Percentiles rank a stretch among this genome's conserved stretches.
Conservation (phyloP, 371 early-diverging fungal genomes). For the Rhizomucor miehei region DNA sequence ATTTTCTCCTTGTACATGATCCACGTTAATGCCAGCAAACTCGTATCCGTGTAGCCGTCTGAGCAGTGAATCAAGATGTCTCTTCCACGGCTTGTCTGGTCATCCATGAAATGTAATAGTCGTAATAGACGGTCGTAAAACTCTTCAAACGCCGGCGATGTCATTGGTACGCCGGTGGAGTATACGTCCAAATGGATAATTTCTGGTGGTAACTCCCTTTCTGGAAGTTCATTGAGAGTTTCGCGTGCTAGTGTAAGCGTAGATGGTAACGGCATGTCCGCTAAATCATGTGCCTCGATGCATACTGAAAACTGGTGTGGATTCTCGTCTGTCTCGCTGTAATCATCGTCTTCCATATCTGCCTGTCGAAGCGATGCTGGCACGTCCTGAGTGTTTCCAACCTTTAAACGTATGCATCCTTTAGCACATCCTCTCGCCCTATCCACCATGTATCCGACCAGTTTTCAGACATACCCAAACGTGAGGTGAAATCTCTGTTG, state of each 20-base stretch:
- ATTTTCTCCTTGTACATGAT: constrained; percentile 53
- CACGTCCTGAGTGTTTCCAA: constrained; percentile 60
- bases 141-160: constrained; percentile 19
- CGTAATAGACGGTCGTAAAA: constrained; percentile 22
- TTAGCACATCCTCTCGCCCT: too few relatives aligned
- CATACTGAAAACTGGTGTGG: constrained; percentile 58
- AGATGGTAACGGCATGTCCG: constrained; percentile 52
- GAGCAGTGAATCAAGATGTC: constrained; percentile 57
- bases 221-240: constrained; percentile 29
- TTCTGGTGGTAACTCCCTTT: constrained; percentile 30
- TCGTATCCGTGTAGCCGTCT: constrained; percentile 65
- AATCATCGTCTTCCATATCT: constrained; percentile 13
- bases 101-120: constrained; percentile 41
- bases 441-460: background rate
- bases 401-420: too few relatives aligned
- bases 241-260: constrained; percentile 40
- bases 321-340: constrained; percentile 21
- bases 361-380: constrained; percentile 26
- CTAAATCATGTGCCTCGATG: constrained; percentile 56
- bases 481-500: constrained; percentile 48
- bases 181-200: constrained; percentile 55
- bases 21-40: constrained; percentile 46
- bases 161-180: constrained; percentile 24
- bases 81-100: constrained; percentile 29
- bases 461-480: constrained; percentile 51